phyloP scores from a whole-genome alignment of 2,329 filamentous ascomycete genomes.

The Alternaria conjuncta region DNA sequence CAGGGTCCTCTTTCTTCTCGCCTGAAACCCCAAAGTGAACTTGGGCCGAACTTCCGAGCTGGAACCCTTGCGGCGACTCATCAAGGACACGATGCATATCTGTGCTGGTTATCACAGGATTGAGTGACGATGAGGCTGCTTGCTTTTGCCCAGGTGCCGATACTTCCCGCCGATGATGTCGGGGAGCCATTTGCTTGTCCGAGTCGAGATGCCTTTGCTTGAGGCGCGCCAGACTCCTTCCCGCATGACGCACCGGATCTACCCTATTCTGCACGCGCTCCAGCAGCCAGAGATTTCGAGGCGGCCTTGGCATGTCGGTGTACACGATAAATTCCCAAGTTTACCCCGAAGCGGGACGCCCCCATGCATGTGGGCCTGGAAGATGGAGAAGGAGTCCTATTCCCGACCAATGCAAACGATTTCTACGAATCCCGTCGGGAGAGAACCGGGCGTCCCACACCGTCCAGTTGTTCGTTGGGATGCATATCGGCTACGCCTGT shows the following conservation, averaged over 20 bases:
- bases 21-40: neutral
- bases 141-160: neutral
- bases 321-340: neutral
- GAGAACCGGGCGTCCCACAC: constrained; percentile 4
- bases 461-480: constrained; percentile 14
- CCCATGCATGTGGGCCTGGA: neutral
- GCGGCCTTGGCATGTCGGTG: constrained; percentile 4
- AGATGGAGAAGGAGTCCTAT: constrained; percentile 12
- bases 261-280: neutral
- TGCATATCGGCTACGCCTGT: constrained; percentile 8
- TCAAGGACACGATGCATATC: neutral
- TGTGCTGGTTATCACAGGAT: neutral
- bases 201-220: neutral
- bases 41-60: neutral
- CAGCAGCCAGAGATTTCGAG: neutral
- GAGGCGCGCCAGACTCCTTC: neutral
- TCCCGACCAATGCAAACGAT: constrained; percentile 18
- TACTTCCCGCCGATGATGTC: neutral
- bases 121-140: neutral
- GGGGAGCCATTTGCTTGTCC: constrained; percentile 10
- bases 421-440: constrained; percentile 7
- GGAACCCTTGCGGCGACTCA: neutral
- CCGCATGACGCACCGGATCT: constrained; percentile 7
- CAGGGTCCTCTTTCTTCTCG: neutral
- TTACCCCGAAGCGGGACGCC: neutral